Evolutionary conservation across 306 rosid genomes (phyloP).

Genomic region (Vicia faba): DNA sequence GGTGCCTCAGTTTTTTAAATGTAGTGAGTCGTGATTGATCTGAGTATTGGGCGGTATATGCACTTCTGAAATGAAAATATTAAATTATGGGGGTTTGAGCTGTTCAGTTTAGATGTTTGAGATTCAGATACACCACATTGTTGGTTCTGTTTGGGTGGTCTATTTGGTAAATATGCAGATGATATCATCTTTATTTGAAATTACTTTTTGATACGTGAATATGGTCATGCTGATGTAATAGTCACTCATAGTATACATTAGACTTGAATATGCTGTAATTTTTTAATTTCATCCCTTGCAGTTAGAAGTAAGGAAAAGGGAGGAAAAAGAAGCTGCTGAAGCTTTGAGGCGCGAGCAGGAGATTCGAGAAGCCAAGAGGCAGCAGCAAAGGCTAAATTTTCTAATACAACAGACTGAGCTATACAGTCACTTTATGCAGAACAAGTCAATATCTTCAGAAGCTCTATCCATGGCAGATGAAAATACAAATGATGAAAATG

Average conservation of each 20-base stretch:
- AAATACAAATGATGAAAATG: constrained; percentile 55
- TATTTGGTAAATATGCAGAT: constrained; percentile 21
- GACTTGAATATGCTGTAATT: constrained; percentile 22
- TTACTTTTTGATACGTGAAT: constrained; percentile 14
- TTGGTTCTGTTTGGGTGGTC: constrained; percentile 14
- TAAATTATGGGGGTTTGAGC: constrained; percentile 30
- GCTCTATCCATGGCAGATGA: constrained; percentile 57
- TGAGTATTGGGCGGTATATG: constrained; percentile 4
- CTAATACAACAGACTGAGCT: constrained; percentile 98
- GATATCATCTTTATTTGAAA: constrained; percentile 15
- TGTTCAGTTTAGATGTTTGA: constrained; percentile 25
- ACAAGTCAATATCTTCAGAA: constrained; percentile 83
- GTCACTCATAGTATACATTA: constrained; percentile 15
- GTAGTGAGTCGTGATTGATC: too few relatives aligned
- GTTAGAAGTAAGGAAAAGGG: constrained; percentile 90
- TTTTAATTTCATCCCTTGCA: constrained; percentile 40
- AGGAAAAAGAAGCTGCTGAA: constrained; percentile 98
- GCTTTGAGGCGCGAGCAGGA: constrained; percentile 94
- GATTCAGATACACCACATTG: constrained; percentile 14
- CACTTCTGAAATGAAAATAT: constrained; percentile 1
- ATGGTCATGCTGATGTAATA: constrained; percentile 16
- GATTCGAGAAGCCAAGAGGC: constrained; percentile 97
- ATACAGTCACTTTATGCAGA: constrained; percentile 98
- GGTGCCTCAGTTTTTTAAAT: neutral
- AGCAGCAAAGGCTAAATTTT: constrained; percentile 96